These are phyloP conservation scores for Paramyrothecium roridum DNA, from an alignment of 2,329 filamentous ascomycete genomes.

Conservation along the genomic window DNA sequence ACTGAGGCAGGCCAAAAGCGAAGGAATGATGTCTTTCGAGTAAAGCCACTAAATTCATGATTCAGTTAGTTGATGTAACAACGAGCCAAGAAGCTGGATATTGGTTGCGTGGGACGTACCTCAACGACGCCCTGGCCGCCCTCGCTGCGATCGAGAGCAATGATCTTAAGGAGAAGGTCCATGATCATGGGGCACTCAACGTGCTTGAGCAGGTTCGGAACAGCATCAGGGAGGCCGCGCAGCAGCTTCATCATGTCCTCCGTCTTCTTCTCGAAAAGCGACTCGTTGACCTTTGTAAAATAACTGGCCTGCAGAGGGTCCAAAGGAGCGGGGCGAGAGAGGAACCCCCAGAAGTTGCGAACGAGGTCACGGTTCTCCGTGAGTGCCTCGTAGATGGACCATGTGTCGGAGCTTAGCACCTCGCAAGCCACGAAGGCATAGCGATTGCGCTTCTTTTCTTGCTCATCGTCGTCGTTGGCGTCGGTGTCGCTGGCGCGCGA, in stretches of 20 bases:
- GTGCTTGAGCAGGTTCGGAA: slow-evolving; percentile 83
- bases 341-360: slow-evolving; percentile 85
- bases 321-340: slow-evolving; percentile 78
- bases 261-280: slow-evolving; percentile 96
- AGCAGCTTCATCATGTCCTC: slow-evolving; percentile 93
- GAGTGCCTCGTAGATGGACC: slow-evolving; percentile 91
- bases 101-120: slow-evolving; percentile 40
- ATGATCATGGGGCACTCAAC: slow-evolving; percentile 98
- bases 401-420: slow-evolving; percentile 90
- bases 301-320: slow-evolving; percentile 95
- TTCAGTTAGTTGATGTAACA: no score
- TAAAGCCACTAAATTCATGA: slow-evolving; percentile 72
- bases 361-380: slow-evolving; percentile 80
- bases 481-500: slow-evolving; percentile 46
- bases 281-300: slow-evolving; percentile 98
- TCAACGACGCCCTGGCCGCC: slow-evolving; percentile 91
- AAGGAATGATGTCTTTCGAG: slow-evolving; percentile 81
- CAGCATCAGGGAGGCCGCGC: slow-evolving; percentile 76
- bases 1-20: slow-evolving; percentile 80
- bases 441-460: slow-evolving; percentile 86
- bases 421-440: slow-evolving; percentile 94
- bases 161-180: slow-evolving; percentile 95
- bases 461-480: slow-evolving; percentile 64
- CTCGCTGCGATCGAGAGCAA: slow-evolving; percentile 90
- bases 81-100: slow-evolving; percentile 23